These are phyloP conservation scores for Fonsecaea nubica DNA, from an alignment of 2,329 filamentous ascomycete genomes.

Conservation along the genomic window DNA sequence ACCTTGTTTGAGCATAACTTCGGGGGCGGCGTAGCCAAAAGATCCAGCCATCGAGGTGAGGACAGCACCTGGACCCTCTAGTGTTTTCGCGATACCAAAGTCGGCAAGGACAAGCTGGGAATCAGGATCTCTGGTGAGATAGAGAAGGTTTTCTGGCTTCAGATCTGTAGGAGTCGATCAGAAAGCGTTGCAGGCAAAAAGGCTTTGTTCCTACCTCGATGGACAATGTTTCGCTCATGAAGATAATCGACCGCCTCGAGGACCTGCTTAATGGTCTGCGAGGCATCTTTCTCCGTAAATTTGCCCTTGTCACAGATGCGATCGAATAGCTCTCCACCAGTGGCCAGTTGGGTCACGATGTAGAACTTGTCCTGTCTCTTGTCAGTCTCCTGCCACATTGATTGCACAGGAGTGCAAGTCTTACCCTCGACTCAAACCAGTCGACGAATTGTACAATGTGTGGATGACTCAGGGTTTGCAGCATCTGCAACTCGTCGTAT, in stretches of 20 bases:
- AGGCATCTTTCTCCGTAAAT: constrained; percentile 98
- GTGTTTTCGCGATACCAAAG: constrained; percentile 98
- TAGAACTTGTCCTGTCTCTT: constrained; percentile 90
- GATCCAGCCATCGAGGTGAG: constrained; percentile 98
- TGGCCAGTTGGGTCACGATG: constrained; percentile 95
- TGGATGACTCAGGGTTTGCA: constrained; percentile 87
- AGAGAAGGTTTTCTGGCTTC: constrained; percentile 97
- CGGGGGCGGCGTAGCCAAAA: constrained; percentile 95
- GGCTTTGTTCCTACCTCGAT: constrained; percentile 70
- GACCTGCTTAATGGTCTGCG: constrained; percentile 92
- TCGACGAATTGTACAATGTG: constrained; percentile 98
- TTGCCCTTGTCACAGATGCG: constrained; percentile 97
- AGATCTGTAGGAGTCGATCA: constrained; percentile 68
- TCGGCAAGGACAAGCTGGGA: constrained; percentile 93
- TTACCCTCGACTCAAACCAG: constrained; percentile 97
- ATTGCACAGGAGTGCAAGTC: constrained; percentile 41
- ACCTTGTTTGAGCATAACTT: constrained; percentile 97
- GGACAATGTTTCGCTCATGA: constrained; percentile 92
- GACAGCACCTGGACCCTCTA: constrained; percentile 87
- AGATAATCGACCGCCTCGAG: constrained; percentile 93
- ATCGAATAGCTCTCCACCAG: constrained; percentile 95
- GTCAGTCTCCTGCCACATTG: constrained; percentile 18
- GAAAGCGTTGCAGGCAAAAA: not conserved
- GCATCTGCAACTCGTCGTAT: constrained; percentile 92
- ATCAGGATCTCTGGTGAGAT: constrained; percentile 76